Conservation (phyloP, 2,329 filamentous ascomycete genomes). For the Arthroderma sp. region DNA sequence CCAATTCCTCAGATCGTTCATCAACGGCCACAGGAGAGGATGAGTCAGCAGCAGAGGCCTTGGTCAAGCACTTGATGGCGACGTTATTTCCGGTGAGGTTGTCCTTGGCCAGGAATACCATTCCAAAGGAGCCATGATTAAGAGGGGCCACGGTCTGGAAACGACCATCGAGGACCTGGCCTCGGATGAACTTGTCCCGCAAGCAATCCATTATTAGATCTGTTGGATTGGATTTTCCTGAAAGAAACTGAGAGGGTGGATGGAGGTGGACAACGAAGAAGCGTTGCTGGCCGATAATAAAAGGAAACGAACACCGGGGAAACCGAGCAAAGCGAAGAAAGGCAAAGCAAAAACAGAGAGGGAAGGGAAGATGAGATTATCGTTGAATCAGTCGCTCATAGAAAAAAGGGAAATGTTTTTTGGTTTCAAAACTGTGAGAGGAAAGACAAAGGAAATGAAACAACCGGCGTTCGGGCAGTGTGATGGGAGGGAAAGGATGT, state of each 20-base stretch:
- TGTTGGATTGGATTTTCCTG: background rate
- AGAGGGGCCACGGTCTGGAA: conserved; percentile 86
- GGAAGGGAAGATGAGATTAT: conserved; percentile 22
- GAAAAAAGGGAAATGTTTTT: conserved; percentile 7
- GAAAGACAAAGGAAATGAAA: conserved; percentile 5
- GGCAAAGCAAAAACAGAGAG: conserved; percentile 12
- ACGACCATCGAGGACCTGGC: conserved; percentile 72
- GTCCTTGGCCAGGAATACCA: conserved; percentile 91
- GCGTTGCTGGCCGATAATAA: conserved; percentile 8
- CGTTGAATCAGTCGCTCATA: conserved; percentile 30
- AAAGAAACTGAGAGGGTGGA: background rate
- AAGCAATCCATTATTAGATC: conserved; percentile 62
- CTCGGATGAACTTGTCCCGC: conserved; percentile 65
- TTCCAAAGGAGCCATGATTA: conserved; percentile 96
- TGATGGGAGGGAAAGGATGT: conserved; percentile 3
- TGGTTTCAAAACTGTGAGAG: too few species aligned
- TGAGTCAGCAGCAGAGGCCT: conserved; percentile 52
- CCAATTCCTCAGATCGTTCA: conserved; percentile 50
- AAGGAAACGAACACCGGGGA: conserved; percentile 7
- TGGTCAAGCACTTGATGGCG: conserved; percentile 93
- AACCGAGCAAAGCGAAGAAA: conserved; percentile 12
- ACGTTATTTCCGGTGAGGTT: conserved; percentile 63
- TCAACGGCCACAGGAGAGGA: conserved; percentile 57
- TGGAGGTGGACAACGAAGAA: background rate
- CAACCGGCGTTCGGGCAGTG: conserved; percentile 18